Base-by-base conservation (phyloP, 768 basidiomycete species). In the Tulasnella sp. region DNA sequence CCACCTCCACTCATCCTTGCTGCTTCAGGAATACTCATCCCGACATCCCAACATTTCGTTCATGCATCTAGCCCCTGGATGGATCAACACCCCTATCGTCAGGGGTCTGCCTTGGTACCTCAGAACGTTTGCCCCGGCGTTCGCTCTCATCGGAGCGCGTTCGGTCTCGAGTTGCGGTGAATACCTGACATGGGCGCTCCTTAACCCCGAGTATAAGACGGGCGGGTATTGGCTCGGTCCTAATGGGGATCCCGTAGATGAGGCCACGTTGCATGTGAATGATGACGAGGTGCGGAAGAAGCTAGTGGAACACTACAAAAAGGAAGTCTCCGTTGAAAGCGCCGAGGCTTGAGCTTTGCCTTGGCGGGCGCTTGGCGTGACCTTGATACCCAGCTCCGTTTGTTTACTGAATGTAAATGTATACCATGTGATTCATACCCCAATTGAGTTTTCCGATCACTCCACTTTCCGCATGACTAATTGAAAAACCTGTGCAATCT, bases 11-110 rank as follows among this genome's bases (percentile, higher is more conserved):
- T 52, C 24, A 7, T 24, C 27, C 27, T 36, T 34, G 62, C 24
- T 46, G 19, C 27, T 34, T 1, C 38, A 81, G 80, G 80, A 79
- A 71, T 81, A 81, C 39, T 74, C 80, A 3, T 40, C n/a, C 39
- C 79, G 58, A 31, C 27, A 81, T 71, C 80, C 80, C 12, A 36
- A 68, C 16, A 40, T 81, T 9, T 40, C 73, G 44, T 81, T 81
- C 80, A 80, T 68, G 9, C 80, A 81, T 38, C 71, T 62, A 31
- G 21, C 6, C 24, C 80, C 80, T 16, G 80, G 80, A 9, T 71
- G 75, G 36, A 74, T 81, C 58, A 73, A 80, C 80, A 80, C 80
- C 6, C 72, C 71, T 0, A 36, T 74, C 31, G 31, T 42, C 44
- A 27, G 39, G 12, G 40, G 52, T 62, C 5, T 44, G 14, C 56